These are phyloP conservation scores for Aspergillus sp. DNA, from an alignment of 2,329 filamentous ascomycete genomes.

Conservation along the genomic window DNA sequence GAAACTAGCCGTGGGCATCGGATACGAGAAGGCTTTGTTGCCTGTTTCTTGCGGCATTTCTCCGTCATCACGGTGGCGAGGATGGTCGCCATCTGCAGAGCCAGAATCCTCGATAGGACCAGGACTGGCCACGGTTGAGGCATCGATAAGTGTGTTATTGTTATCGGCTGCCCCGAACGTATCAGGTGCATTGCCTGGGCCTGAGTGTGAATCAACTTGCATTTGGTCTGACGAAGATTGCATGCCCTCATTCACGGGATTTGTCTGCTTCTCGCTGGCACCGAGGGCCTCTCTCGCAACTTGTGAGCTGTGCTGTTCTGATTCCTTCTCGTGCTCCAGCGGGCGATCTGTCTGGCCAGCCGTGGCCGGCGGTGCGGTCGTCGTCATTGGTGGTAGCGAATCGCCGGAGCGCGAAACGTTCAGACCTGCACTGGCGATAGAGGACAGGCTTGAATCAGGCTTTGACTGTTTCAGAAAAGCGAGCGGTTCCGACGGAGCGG, in stretches of 20 bases:
- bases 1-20: conserved; percentile 55
- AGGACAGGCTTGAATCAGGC: conserved; percentile 41
- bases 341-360: conserved; percentile 45
- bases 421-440: conserved; percentile 47
- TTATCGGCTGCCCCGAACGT: conserved; percentile 55
- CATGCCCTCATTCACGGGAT: conserved; percentile 52
- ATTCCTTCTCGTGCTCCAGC: conserved; percentile 35
- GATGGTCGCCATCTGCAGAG: conserved; percentile 46
- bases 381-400: conserved; percentile 42
- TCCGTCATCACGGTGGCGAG: conserved; percentile 37
- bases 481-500: conserved; percentile 34
- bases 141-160: conserved; percentile 54
- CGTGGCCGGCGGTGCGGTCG: conserved; percentile 60
- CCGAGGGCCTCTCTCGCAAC: conserved; percentile 46
- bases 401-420: conserved; percentile 43
- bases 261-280: conserved; percentile 37
- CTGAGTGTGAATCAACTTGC: conserved; percentile 53
- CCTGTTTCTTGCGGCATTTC: conserved; percentile 43
- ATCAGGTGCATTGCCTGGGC: conserved; percentile 52
- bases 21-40: conserved; percentile 65
- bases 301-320: conserved; percentile 41
- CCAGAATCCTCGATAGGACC: conserved; percentile 48
- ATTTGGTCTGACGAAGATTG: conserved; percentile 51
- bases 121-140: conserved; percentile 51
- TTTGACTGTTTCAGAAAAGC: conserved; percentile 41